Evolutionary conservation across 345 rosid genomes (phyloP).

Genomic region (Brassica carinata): DNA sequence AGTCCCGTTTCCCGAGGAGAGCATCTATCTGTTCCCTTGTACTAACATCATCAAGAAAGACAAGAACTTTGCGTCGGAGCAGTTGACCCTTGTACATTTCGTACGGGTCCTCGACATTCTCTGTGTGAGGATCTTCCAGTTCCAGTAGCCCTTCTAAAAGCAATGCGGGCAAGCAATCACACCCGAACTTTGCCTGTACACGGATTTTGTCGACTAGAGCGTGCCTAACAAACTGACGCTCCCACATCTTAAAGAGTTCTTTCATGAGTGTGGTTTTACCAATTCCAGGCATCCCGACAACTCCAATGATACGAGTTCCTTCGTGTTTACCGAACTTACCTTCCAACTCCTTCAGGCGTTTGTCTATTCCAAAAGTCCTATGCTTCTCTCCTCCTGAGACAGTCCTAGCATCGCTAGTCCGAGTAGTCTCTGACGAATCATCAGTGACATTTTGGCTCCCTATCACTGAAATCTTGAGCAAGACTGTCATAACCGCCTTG

Average conservation of each 20-base stretch:
- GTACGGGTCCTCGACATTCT: neutral
- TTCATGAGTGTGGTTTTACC: neutral
- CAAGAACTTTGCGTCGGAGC: conserved; percentile 10
- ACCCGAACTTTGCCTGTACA: neutral
- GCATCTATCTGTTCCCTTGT: neutral
- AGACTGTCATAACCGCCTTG: conserved; percentile 1
- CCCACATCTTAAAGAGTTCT: neutral
- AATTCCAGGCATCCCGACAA: neutral
- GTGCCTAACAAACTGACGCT: neutral
- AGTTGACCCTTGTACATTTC: neutral
- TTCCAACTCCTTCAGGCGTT: neutral
- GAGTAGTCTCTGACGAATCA: neutral
- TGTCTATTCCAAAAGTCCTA: neutral
- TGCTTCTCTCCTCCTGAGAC: neutral
- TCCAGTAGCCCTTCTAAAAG: neutral
- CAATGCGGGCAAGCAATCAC: neutral
- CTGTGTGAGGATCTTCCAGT: neutral
- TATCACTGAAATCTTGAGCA: neutral
- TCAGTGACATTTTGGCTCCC: neutral
- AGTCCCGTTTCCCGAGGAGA: neutral
- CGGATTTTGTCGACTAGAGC: neutral
- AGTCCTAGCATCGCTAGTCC: neutral
- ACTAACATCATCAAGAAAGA: conserved; percentile 29
- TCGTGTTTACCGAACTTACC: neutral
- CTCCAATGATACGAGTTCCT: conserved; percentile 1